Percentiles rank a stretch among this genome's conserved stretches.
Evolutionary conservation across 2,329 filamentous ascomycete genomes (phyloP).

Genomic region (Colletotrichum sp.): DNA sequence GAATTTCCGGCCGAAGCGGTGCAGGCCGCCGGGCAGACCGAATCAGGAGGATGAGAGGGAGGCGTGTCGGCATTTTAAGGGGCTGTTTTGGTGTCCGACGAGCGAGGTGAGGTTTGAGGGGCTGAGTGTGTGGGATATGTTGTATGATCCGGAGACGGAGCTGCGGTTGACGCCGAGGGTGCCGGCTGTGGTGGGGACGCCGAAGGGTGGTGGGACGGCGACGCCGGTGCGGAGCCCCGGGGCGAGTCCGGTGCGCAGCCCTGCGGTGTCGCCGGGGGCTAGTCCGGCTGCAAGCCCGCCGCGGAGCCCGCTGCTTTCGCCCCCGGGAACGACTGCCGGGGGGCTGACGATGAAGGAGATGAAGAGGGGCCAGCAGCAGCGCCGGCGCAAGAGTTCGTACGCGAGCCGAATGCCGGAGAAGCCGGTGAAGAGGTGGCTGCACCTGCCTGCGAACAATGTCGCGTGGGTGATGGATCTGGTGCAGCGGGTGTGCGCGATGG

Average conservation of each 20-base stretch:
- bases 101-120: slow-evolving; percentile 21
- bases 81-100: slow-evolving; percentile 20
- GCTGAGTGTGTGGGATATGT: slow-evolving; percentile 20
- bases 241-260: background rate
- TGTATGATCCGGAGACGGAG: slow-evolving; percentile 23
- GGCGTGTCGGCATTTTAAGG: slow-evolving; percentile 19
- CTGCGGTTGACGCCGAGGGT: slow-evolving; percentile 5
- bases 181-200: background rate
- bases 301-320: background rate
- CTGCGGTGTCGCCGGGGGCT: background rate
- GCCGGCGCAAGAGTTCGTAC: slow-evolving; percentile 10
- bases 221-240: background rate
- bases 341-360: slow-evolving; percentile 2
- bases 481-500: slow-evolving; percentile 21
- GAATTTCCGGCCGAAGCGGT: slow-evolving; percentile 6
- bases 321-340: background rate
- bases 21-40: slow-evolving; percentile 6
- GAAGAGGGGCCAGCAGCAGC: background rate
- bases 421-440: slow-evolving; percentile 22
- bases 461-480: slow-evolving; percentile 24
- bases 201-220: background rate
- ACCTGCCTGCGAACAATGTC: slow-evolving; percentile 22
- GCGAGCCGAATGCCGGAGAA: background rate
- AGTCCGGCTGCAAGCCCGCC: slow-evolving; percentile 5
- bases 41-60: slow-evolving; percentile 20